These are phyloP conservation scores for Firmiana major DNA, from an alignment of 345 rosid genomes.

Conservation along the genomic window DNA sequence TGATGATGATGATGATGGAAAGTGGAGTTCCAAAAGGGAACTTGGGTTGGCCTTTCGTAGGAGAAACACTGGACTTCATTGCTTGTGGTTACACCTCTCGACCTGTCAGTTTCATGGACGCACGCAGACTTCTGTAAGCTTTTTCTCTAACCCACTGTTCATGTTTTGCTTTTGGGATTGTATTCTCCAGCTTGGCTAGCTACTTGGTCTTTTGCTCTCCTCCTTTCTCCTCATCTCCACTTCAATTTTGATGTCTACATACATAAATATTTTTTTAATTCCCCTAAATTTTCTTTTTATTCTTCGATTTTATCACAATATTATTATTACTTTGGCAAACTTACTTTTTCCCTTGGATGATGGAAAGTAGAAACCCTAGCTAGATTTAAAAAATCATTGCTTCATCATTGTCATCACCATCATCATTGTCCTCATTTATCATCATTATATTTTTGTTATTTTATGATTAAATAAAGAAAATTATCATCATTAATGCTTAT, in stretches of 20 bases:
- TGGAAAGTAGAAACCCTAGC: constrained; percentile 18
- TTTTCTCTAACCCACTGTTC: not conserved
- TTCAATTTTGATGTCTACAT: not conserved
- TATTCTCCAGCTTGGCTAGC: constrained; percentile 9
- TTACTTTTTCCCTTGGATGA: not conserved
- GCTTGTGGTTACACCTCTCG: constrained; percentile 72
- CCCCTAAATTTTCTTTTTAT: too few species aligned
- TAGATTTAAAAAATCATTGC: not conserved
- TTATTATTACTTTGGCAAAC: not conserved
- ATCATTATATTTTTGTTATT: not conserved
- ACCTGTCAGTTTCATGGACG: constrained; percentile 90
- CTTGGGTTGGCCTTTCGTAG: constrained; percentile 88
- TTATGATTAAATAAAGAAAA: not conserved
- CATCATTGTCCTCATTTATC: too few species aligned
- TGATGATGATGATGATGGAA: not conserved
- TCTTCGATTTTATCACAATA: too few species aligned
- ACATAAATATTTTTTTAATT: too few species aligned
- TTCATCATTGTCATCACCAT: constrained; percentile 3
- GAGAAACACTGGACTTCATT: constrained; percentile 84
- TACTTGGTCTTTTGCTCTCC: not conserved
- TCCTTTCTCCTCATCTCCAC: too few species aligned
- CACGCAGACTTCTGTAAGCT: constrained; percentile 75
- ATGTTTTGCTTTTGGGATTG: not conserved
- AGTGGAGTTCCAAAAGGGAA: constrained; percentile 64
- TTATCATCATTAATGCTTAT: not conserved